Percentiles rank a stretch among this genome's conserved stretches.
These are phyloP conservation scores for Diversispora epigaea DNA, from an alignment of 192 early-diverging fungal species.

Conservation along the genomic window DNA sequence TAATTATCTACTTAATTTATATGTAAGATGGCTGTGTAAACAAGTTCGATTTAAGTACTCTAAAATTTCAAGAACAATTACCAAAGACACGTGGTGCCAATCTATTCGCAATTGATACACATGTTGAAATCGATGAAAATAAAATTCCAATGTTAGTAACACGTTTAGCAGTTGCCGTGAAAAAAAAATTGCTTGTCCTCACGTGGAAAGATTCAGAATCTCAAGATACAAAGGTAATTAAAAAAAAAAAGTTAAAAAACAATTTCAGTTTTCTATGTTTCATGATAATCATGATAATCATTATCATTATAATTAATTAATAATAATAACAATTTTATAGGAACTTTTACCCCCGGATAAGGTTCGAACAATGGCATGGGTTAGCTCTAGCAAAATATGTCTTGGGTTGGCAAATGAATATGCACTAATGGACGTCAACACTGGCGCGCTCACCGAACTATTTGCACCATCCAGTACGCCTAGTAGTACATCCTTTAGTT, in stretches of 20 bases:
- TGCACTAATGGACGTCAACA: slow-evolving; percentile 57
- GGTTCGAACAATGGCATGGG: slow-evolving; percentile 76
- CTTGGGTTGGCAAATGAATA: slow-evolving; percentile 63
- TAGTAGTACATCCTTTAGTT: slow-evolving; percentile 39
- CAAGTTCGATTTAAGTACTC: slow-evolving; percentile 72
- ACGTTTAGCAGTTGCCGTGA: slow-evolving; percentile 71
- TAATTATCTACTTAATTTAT: background rate
- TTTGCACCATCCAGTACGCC: slow-evolving; percentile 48
- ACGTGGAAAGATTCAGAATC: slow-evolving; percentile 77
- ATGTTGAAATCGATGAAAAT: slow-evolving; percentile 61
- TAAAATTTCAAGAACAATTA: slow-evolving; percentile 66
- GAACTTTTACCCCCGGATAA: slow-evolving; percentile 71
- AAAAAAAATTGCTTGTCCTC: slow-evolving; percentile 70
- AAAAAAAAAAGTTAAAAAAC: background rate
- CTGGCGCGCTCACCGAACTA: slow-evolving; percentile 55
- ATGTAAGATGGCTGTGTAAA: slow-evolving; percentile 66
- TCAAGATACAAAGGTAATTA: slow-evolving; percentile 54
- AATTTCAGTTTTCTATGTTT: too few relatives aligned
- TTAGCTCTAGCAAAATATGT: slow-evolving; percentile 66
- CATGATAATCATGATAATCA: too few relatives aligned
- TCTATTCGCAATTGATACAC: slow-evolving; percentile 71
- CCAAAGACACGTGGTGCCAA: slow-evolving; percentile 73
- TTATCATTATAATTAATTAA: too few relatives aligned
- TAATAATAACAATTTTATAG: slow-evolving; percentile 37
- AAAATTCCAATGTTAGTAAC: slow-evolving; percentile 67